Evolutionary conservation across 805 yeast genomes (phyloP).

Genomic region (Candida fluviatilis): DNA sequence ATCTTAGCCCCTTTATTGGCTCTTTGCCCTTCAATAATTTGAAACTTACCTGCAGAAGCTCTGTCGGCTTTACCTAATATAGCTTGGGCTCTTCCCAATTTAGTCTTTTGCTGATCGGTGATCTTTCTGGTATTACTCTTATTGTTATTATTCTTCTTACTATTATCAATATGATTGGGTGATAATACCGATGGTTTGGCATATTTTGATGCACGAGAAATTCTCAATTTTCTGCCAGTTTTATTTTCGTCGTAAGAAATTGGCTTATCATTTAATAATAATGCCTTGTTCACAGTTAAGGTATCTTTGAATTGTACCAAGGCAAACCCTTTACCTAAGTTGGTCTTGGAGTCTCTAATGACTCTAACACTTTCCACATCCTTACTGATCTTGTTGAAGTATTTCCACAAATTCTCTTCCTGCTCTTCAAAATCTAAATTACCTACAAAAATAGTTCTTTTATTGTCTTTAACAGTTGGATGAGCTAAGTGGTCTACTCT

Average conservation of each 20-base stretch:
- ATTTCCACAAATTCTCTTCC: constrained; percentile 86
- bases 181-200: constrained; percentile 40
- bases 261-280: constrained; percentile 70
- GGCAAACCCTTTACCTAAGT: constrained; percentile 96
- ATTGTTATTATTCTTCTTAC: constrained; percentile 20
- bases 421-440: constrained; percentile 88
- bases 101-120: constrained; percentile 67
- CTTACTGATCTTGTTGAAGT: constrained; percentile 50
- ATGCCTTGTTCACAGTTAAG: constrained; percentile 73
- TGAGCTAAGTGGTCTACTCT: constrained; percentile 93
- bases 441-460: constrained; percentile 85
- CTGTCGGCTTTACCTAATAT: constrained; percentile 79
- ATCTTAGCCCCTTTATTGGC: constrained; percentile 65
- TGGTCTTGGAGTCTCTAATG: constrained; percentile 88
- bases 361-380: constrained; percentile 86
- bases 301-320: constrained; percentile 83
- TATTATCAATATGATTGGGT: constrained; percentile 40
- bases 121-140: constrained; percentile 26
- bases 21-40: constrained; percentile 68
- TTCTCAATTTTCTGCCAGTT: constrained; percentile 76
- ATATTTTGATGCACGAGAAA: constrained; percentile 50
- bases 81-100: constrained; percentile 73
- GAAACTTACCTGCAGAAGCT: constrained; percentile 50
- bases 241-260: constrained; percentile 32
- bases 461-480: constrained; percentile 81